Evolutionary conservation across 768 basidiomycete genomes (phyloP), one percentile per base, ranked within the genome.

Genomic region (Tricholomella constricta): DNA sequence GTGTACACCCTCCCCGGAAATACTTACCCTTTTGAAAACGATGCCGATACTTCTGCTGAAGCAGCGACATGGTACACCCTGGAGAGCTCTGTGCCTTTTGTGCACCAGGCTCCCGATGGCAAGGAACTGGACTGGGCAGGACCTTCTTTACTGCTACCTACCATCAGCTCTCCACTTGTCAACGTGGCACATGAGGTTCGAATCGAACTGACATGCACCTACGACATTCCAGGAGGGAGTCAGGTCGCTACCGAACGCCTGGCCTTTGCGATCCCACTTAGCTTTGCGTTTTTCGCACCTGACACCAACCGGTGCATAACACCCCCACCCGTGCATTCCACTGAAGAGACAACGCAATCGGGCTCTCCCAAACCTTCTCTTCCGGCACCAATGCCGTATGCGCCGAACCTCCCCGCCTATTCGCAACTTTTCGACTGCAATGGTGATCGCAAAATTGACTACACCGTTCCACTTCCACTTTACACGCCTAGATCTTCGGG

Each of bases 401-500:
- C 71, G 29, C 45, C 59, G 9, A 67, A 58, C 23, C 80, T 90
- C 17, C 91, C 91, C 2, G 79, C 85, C 3, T 93, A 93, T 63
- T 89, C 88, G 5, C 88, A 91, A 58, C 74, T 93, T 17, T 93
- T 85, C 70, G 72, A 91, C 62, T 62, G 74, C 15, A 88, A 89
- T 59, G 91, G 91, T 15, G 85, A 90, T 47, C 78, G 78, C 49
- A 88, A 83, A 70, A 74, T 88, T 44, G 89, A 91, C 62, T 77
- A 80, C 55, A 81, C 79, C 27, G 56, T 64, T n/a, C 85, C 83
- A 12, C 69, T 89, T 37, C 90, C 89, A 0, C 72, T 79, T 20
- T 89, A 89, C 62, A 80, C 79, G 14, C 84, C 81, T 26, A 32
- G 35, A 48, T 46, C 29, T 31, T 6, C 56, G n/a, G 37, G 46